A percentile compares a stretch with the other conserved stretches of the same genome.
Conservation (phyloP, 805 yeast genomes). For the Millerago galiae region DNA sequence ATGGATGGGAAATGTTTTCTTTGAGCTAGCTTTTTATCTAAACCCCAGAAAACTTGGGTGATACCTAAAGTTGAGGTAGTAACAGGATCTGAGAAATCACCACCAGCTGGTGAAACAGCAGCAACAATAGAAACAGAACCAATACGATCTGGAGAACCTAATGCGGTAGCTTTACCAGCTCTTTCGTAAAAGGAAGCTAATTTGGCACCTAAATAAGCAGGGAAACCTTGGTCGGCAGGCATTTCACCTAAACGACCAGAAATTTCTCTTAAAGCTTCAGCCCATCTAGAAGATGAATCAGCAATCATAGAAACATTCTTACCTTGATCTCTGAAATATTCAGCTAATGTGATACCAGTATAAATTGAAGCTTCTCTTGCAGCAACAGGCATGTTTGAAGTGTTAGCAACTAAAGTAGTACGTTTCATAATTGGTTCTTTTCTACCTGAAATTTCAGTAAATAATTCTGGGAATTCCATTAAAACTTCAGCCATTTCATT, state of each 20-base stretch:
- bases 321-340: constrained; percentile 99
- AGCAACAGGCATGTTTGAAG: constrained; percentile 99
- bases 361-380: constrained; percentile 99
- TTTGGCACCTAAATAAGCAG: constrained; percentile 98
- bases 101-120: constrained; percentile 99
- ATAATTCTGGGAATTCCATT: constrained; percentile 98
- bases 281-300: constrained; percentile 99
- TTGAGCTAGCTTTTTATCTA: constrained; percentile 97
- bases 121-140: constrained; percentile 99
- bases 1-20: constrained; percentile 99
- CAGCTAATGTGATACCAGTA: constrained; percentile 98
- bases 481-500: constrained; percentile 99
- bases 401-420: constrained; percentile 96
- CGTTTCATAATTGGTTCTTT: constrained; percentile 99
- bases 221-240: constrained; percentile 99
- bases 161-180: constrained; percentile 93
- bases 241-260: constrained; percentile 99
- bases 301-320: constrained; percentile 99
- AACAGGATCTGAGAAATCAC: constrained; percentile 99
- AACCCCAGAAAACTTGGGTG: constrained; percentile 99
- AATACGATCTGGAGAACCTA: constrained; percentile 93
- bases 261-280: constrained; percentile 99
- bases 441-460: constrained; percentile 83
- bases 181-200: constrained; percentile 98
- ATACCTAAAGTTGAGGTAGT: constrained; percentile 98